Evolutionary conservation across 768 basidiomycete genomes (phyloP).

Genomic region (Lepiota brunneoincarnata): DNA sequence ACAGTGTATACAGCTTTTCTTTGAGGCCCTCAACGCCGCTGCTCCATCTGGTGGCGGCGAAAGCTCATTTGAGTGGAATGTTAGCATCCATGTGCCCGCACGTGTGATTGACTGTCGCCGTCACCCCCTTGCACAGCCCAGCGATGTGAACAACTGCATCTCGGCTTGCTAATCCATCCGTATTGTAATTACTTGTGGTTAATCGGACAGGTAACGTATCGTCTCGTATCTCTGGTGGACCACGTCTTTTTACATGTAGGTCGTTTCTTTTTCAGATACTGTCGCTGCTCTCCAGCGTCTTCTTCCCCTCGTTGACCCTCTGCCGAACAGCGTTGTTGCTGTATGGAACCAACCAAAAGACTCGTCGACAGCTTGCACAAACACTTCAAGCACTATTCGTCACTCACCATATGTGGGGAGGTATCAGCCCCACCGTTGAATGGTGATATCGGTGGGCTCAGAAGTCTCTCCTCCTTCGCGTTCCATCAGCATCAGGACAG

Average conservation of each 20-base stretch:
- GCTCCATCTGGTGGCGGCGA: background rate
- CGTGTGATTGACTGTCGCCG: no score
- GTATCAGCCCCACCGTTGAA: background rate
- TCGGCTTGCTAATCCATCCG: background rate
- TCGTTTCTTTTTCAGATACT: slow-evolving; percentile 3
- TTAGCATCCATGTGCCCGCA: no score
- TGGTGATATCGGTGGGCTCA: background rate
- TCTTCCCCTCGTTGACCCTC: background rate
- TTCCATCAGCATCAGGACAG: background rate
- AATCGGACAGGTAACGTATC: background rate
- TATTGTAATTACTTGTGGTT: background rate
- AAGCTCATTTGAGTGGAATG: background rate
- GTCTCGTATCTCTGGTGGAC: background rate
- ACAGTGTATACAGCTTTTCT: background rate
- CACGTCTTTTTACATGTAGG: slow-evolving; percentile 1
- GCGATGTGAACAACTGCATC: background rate
- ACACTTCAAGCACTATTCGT: background rate
- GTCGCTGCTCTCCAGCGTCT: background rate
- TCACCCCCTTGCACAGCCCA: background rate
- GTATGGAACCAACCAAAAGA: background rate
- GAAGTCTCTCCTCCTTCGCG: slow-evolving; percentile 6
- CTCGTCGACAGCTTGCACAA: background rate
- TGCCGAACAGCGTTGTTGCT: background rate
- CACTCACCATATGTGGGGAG: no score
- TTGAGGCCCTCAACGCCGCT: background rate